Percentiles rank a stretch among this genome's conserved stretches.
Evolutionary conservation across 2,329 filamentous ascomycete species (phyloP).

Genomic region (Aulographum hederae): DNA sequence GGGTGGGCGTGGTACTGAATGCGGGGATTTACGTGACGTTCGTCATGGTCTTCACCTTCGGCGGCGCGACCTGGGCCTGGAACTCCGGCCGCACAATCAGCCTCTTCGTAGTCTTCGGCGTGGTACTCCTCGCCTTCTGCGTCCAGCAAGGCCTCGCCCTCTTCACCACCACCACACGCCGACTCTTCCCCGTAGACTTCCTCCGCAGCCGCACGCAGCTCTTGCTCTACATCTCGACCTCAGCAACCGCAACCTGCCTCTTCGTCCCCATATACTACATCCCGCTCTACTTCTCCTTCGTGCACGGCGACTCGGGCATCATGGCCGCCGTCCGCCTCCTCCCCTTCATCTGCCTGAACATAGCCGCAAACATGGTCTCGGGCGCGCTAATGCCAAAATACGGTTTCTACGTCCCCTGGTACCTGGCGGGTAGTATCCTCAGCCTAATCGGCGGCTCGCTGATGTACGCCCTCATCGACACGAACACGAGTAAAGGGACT

Average conservation of each 20-base stretch:
- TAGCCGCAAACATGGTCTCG: constrained; percentile 9
- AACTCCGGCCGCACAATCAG: constrained; percentile 22
- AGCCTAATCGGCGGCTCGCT: constrained; percentile 7
- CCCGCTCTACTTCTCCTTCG: constrained; percentile 37
- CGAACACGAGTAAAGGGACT: constrained; percentile 3
- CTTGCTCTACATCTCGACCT: constrained; percentile 8
- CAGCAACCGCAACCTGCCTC: constrained; percentile 7
- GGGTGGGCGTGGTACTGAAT: constrained; percentile 5
- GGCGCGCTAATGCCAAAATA: constrained; percentile 8
- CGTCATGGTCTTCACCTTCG: constrained; percentile 32
- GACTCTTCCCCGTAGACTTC: constrained; percentile 32
- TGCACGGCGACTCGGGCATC: constrained; percentile 22
- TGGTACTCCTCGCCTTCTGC: constrained; percentile 2
- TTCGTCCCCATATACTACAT: constrained; percentile 9
- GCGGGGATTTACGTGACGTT: constrained; percentile 18
- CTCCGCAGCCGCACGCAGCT: constrained; percentile 18
- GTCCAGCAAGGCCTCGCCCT: constrained; percentile 2
- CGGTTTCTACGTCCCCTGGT: constrained; percentile 12
- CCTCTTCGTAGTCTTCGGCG: neutral
- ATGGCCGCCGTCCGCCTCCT: constrained; percentile 23
- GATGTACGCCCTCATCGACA: constrained; percentile 7
- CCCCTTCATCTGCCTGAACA: constrained; percentile 21
- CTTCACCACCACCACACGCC: constrained; percentile 10
- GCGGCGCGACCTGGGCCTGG: constrained; percentile 31
- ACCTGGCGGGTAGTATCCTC: constrained; percentile 6